Conservation (phyloP, 176 grass and related monocot genomes). For the Ananas comosus region DNA sequence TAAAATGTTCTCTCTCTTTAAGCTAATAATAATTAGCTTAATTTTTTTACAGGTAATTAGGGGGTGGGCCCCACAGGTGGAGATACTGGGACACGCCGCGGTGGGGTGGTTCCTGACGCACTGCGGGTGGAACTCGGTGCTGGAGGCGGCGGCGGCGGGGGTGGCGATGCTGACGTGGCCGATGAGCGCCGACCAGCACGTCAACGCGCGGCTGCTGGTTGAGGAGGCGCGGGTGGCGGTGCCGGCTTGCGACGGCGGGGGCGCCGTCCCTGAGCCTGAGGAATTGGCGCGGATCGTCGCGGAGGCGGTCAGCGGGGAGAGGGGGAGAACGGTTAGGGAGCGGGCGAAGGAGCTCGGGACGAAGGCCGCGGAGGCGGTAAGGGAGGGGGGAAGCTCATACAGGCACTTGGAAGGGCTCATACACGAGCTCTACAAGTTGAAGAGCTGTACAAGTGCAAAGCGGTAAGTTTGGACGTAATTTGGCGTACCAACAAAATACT, state of each 20-base stretch:
- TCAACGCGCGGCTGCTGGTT: conserved; percentile 51
- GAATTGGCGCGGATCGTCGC: conserved; percentile 30
- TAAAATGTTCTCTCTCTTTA: too few species aligned
- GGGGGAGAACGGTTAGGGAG: conserved; percentile 11
- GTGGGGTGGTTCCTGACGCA: conserved; percentile 59
- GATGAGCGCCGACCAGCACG: conserved; percentile 56
- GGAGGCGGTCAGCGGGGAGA: conserved; percentile 13
- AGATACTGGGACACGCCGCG: conserved; percentile 39
- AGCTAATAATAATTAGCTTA: too few species aligned
- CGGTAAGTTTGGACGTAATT: too few species aligned
- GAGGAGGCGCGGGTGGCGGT: conserved; percentile 36
- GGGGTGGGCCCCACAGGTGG: conserved; percentile 71
- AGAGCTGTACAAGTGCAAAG: too few species aligned
- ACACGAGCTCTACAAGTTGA: neutral
- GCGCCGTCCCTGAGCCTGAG: conserved; percentile 22
- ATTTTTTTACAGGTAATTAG: conserved; percentile 21
- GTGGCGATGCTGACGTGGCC: conserved; percentile 77
- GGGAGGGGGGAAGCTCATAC: conserved; percentile 41
- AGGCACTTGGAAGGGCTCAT: neutral
- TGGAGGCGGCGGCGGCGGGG: conserved; percentile 46
- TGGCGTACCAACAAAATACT: too few species aligned
- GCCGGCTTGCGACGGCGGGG: conserved; percentile 28
- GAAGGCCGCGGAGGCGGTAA: conserved; percentile 21
- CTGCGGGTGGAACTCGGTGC: conserved; percentile 66
- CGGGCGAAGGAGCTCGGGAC: conserved; percentile 30